Base-by-base conservation (phyloP, 2,329 filamentous ascomycete species). In the Neofusicoccum cordaticola region DNA sequence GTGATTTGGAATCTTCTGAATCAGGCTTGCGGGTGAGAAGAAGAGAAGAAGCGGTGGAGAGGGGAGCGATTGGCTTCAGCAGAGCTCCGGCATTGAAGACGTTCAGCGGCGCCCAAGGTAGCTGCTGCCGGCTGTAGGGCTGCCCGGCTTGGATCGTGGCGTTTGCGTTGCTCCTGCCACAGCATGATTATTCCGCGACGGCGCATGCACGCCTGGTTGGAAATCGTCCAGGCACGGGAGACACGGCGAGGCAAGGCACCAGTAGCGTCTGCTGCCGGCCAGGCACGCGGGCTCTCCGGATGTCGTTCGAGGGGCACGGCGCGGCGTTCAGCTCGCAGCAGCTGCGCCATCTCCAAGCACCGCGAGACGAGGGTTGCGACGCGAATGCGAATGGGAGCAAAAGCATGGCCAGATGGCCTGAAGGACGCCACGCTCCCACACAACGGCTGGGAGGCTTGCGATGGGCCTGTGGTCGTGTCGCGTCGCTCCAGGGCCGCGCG, bases 11-110 rank as follows among this genome's bases (percentile, higher is more conserved):
- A 63, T 47, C 27, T 31, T 52, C 35, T 63, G 61, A 47, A 53
- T 63, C 61, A 63, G 61, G 61, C 61, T 44, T 63, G 50, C 61
- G 41, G 22, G 53, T 19, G 27, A 37, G 39, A 56, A 56, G 47
- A 41, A 51, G 51, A 63, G 37, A 47, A 62, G 58, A 62, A 51
- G 51, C 61, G 50, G 50, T 45, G 51, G 31, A 52, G 47, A 56
- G 47, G 41, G 45, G 41, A 39, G 50, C 51, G 12, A 27, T 19
- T 11, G 50, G 37, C 48, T 31, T 22, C 39, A 4, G 34, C 48
- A 44, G 48, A 13, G 60, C 47, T 8, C 17, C 44, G 52, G 56
- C 41, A 22, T 60, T 47, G 56, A 31, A 22, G 41, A 60, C 17
- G 42, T 34, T 13, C n/a, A 37, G 42, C 41, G 2, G 27, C 31